Evolutionary conservation across 2,329 filamentous ascomycete genomes (phyloP).

Genomic region (Botryotinia narcissicola): DNA sequence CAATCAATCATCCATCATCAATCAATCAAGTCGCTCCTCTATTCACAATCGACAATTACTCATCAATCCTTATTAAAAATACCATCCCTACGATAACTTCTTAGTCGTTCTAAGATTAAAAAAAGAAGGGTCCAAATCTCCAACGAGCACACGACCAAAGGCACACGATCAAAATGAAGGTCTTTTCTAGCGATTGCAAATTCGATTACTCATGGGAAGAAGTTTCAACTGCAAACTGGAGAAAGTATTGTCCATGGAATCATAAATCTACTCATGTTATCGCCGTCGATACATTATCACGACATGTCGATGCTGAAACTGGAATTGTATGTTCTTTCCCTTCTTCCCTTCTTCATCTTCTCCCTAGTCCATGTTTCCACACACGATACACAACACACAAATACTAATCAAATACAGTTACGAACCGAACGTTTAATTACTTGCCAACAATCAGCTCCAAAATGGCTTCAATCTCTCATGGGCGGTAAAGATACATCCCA

Average conservation of each 20-base stretch:
- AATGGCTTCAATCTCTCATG: conserved; percentile 78
- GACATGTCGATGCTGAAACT: conserved; percentile 60
- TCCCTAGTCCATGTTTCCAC: background rate
- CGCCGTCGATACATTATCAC: conserved; percentile 87
- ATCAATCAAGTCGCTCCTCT: background rate
- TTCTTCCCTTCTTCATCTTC: background rate
- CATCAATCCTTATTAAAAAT: background rate
- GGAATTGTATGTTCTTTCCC: conserved; percentile 56
- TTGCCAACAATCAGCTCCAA: conserved; percentile 64
- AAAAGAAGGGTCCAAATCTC: conserved; percentile 2
- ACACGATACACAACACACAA: background rate
- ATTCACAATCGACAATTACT: background rate
- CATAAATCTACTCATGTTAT: conserved; percentile 96
- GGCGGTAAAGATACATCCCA: conserved; percentile 78
- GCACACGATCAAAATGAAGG: conserved; percentile 68
- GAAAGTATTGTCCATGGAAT: conserved; percentile 98
- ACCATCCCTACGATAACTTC: background rate
- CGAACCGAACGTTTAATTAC: conserved; percentile 69
- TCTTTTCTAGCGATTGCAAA: conserved; percentile 85
- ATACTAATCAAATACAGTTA: conserved; percentile 46
- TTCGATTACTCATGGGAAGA: conserved; percentile 99
- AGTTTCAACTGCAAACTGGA: conserved; percentile 96
- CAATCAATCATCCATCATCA: background rate
- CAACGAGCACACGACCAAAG: background rate
- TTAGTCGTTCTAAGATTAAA: background rate